These are phyloP conservation scores for Botryotinia narcissicola DNA, from an alignment of 2,329 filamentous ascomycete genomes.

Conservation along the genomic window DNA sequence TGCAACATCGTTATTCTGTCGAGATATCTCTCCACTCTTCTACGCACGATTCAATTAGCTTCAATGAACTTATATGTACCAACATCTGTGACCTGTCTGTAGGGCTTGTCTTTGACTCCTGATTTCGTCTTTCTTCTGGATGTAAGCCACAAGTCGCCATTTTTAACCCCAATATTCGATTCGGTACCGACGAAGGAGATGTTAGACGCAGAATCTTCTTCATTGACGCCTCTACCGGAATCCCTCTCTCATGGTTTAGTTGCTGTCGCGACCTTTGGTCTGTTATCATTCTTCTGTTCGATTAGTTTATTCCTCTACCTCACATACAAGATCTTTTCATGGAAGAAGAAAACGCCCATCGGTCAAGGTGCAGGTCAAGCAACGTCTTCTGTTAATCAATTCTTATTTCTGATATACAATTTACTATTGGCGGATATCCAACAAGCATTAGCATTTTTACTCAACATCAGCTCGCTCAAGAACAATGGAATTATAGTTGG, in stretches of 20 bases:
- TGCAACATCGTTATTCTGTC: neutral
- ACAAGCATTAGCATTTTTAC: slow-evolving; percentile 61
- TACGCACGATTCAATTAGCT: neutral
- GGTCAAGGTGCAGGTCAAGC: slow-evolving; percentile 1
- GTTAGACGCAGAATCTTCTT: slow-evolving; percentile 26
- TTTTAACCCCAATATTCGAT: neutral
- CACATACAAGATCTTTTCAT: slow-evolving; percentile 39
- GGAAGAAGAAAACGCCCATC: slow-evolving; percentile 25
- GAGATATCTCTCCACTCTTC: slow-evolving; percentile 8
- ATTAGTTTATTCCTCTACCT: slow-evolving; percentile 44
- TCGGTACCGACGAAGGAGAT: neutral
- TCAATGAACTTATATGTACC: slow-evolving; percentile 10
- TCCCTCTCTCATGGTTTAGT: slow-evolving; percentile 42
- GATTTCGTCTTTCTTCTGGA: neutral
- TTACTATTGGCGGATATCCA: slow-evolving; percentile 66
- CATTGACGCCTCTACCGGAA: slow-evolving; percentile 34
- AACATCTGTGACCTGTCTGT: neutral
- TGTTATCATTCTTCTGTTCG: slow-evolving; percentile 48
- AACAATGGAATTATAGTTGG: slow-evolving; percentile 53
- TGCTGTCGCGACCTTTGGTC: slow-evolving; percentile 46
- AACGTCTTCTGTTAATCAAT: slow-evolving; percentile 55
- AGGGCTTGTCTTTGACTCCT: neutral
- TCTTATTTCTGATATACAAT: slow-evolving; percentile 67
- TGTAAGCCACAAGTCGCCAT: neutral
- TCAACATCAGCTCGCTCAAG: slow-evolving; percentile 59